Evolutionary conservation across 306 rosid species (phyloP).

Genomic region (Trichosanthes cucumerina): DNA sequence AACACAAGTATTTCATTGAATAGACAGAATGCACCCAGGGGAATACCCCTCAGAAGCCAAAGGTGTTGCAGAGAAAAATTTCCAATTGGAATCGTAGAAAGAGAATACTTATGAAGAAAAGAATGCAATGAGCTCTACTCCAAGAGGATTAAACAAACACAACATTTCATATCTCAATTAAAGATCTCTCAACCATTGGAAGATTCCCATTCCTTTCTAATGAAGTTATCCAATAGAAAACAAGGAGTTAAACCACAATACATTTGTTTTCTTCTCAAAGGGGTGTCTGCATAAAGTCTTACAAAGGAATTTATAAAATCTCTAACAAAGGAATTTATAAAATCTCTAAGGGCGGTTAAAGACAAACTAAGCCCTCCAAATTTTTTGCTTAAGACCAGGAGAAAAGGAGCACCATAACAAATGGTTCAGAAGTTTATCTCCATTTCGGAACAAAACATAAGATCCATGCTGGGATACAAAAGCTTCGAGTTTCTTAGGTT

Average conservation of each 20-base stretch:
- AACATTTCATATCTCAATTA: neutral
- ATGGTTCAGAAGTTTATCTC: neutral
- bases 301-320: neutral
- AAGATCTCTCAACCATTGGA: neutral
- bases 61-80: neutral
- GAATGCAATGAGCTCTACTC: neutral
- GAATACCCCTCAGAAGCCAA: neutral
- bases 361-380: neutral
- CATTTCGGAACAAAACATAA: neutral
- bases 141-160: neutral
- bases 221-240: neutral
- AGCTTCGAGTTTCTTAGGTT: neutral
- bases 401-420: neutral
- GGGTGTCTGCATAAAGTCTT: neutral
- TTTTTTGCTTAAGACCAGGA: neutral
- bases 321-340: neutral
- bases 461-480: neutral
- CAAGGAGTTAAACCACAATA: neutral
- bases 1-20: neutral
- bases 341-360: neutral
- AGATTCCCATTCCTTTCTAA: neutral
- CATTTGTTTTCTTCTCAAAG: neutral
- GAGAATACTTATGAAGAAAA: neutral
- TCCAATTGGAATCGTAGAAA: neutral
- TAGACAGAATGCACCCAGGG: neutral